Evolutionary conservation across 1,284 basidiomycete genomes (phyloP), one percentile per base, ranked within the genome.

Genomic region (Leccinum insigne): DNA sequence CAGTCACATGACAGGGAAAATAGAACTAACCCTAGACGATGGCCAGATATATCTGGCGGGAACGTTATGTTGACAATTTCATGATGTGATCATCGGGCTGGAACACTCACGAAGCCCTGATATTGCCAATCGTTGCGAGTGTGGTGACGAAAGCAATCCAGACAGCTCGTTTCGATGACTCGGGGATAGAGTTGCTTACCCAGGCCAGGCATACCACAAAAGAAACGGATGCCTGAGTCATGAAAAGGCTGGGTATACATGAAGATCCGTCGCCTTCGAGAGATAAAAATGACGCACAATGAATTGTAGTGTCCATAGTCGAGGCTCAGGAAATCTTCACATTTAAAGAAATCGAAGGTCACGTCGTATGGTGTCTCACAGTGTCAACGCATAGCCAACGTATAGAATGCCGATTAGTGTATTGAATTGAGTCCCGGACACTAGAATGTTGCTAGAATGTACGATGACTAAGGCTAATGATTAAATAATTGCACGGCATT

Each of bases 391-490:
- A n/a, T n/a, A n/a, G n/a, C 91, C 92, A 58, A 92, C 85, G 71
- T 92, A 94, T 49, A 94, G 84, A 67, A 93, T 86, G 23, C 87
- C 88, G 38, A 95, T 77, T 26, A 93, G 77, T 0, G 89, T 91
- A 10, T 87, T 84, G 74, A 93, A 94, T 72, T 93, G 82, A 56
- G 80, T 80, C 23, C 86, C 89, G 63, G 21, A 21, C 21, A 21
- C 21, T 21, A 21, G 21, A 21, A 21, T 21, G 21, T n/a, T n/a
- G n/a, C 21, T 21, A 21, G 21, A 21, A 21, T 21, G 21, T n/a
- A 49, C 58, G 18, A 38, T 32, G 11, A 35, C 23, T 8, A 56
- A 21, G 60, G 47, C 5, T 10, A n/a, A n/a, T n/a, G n/a, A 23
- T 23, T 23, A 23, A 23, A 23, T 23, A 23, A 32, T 56, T 47